Evolutionary conservation across 805 yeast species (phyloP).

Genomic region (Brettanomyces naardenensis): DNA sequence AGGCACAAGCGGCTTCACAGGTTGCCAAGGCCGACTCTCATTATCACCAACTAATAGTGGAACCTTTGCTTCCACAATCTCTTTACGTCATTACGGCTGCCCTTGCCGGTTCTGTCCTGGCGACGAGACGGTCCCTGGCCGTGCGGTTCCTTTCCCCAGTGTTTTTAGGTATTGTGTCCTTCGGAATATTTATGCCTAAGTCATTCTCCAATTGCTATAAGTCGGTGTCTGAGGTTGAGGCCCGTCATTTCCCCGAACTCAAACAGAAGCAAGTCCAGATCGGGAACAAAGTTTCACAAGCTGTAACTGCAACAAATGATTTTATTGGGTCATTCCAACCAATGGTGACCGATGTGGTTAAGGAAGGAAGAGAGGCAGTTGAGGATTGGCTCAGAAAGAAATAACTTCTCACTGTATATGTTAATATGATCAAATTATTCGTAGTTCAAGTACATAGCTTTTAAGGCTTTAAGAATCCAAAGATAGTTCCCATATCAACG

Average conservation of each 20-base stretch:
- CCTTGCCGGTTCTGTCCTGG: constrained; percentile 49
- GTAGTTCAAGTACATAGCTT: too few relatives aligned
- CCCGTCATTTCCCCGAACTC: constrained; percentile 31
- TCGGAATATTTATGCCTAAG: constrained; percentile 41
- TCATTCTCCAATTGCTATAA: constrained; percentile 30
- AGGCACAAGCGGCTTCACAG: constrained; percentile 41
- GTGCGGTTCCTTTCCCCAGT: constrained; percentile 45
- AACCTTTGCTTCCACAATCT: constrained; percentile 47
- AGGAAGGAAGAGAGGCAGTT: constrained; percentile 4
- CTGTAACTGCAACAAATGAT: background rate
- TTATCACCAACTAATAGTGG: constrained; percentile 32
- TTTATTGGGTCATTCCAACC: constrained; percentile 6
- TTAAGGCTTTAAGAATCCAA: constrained; percentile 31
- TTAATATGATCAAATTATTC: too few relatives aligned
- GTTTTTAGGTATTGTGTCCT: constrained; percentile 38
- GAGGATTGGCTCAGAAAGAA: constrained; percentile 2
- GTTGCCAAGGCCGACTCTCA: constrained; percentile 22
- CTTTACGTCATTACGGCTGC: constrained; percentile 48
- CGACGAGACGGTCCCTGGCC: constrained; percentile 38
- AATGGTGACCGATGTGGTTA: constrained; percentile 7
- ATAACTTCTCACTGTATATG: too few relatives aligned
- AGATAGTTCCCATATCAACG: constrained; percentile 79
- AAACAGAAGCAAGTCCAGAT: constrained; percentile 16
- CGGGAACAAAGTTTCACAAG: background rate
- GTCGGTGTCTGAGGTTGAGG: constrained; percentile 23